Evolutionary conservation across 2,329 filamentous ascomycete species (phyloP).

Genomic region (Aspergillus sp.): DNA sequence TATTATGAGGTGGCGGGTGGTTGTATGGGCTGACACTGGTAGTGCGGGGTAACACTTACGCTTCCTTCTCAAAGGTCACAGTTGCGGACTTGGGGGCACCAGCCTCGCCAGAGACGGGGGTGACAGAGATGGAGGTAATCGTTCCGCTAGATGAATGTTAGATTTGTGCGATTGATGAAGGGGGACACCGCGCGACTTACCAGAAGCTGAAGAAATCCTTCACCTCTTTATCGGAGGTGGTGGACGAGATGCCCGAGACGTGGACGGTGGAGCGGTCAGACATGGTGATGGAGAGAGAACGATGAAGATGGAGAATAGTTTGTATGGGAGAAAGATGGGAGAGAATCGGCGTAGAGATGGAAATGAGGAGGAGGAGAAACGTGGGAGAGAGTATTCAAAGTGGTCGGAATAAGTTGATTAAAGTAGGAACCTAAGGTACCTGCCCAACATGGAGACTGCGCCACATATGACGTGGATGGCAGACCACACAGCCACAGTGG

Average conservation of each 20-base stretch:
- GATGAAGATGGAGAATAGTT: background rate
- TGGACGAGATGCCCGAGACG: conserved; percentile 81
- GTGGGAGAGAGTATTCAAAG: background rate
- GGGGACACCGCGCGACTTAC: conserved; percentile 51
- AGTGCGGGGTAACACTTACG: conserved; percentile 47
- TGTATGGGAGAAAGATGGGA: background rate
- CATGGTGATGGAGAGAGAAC: conserved; percentile 45
- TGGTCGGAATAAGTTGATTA: background rate
- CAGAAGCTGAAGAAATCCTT: conserved; percentile 96
- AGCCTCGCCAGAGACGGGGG: conserved; percentile 51
- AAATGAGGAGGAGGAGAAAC: background rate
- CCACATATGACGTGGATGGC: background rate
- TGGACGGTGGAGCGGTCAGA: conserved; percentile 66
- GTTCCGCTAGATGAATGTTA: conserved; percentile 66
- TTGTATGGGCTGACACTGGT: background rate
- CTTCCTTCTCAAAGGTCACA: conserved; percentile 96
- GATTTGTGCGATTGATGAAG: background rate
- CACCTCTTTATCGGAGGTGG: conserved; percentile 87
- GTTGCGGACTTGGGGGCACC: conserved; percentile 76
- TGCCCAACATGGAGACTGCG: background rate
- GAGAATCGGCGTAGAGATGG: background rate
- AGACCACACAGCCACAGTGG: background rate
- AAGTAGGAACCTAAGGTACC: background rate
- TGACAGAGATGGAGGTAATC: conserved; percentile 79
- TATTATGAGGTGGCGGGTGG: background rate